phyloP scores from a whole-genome alignment of 1,139 yeast genomes.

The Candida sp. region DNA sequence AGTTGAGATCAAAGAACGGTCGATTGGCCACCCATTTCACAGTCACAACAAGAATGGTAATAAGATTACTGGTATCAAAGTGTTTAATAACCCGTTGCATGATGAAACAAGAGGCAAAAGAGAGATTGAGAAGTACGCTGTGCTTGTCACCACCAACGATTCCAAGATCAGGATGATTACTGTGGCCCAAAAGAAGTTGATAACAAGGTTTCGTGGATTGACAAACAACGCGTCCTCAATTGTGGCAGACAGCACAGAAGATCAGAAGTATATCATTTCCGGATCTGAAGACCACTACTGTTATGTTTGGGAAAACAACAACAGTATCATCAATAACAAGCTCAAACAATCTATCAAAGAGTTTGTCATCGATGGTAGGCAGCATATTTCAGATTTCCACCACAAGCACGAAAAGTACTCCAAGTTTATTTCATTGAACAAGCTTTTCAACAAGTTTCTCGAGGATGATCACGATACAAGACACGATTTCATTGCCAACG shows the following conservation, averaged over 20 bases:
- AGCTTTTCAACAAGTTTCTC: slow-evolving; percentile 32
- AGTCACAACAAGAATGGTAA: slow-evolving; percentile 29
- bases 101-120: slow-evolving; percentile 12
- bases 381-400: slow-evolving; percentile 35
- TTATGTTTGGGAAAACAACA: slow-evolving; percentile 68
- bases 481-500: slow-evolving; percentile 41
- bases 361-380: slow-evolving; percentile 37
- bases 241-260: slow-evolving; percentile 66
- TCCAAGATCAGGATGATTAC: slow-evolving; percentile 75
- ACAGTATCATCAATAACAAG: slow-evolving; percentile 43
- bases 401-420: slow-evolving; percentile 35
- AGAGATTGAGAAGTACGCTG: slow-evolving; percentile 30
- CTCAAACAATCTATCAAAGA: slow-evolving; percentile 39
- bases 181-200: slow-evolving; percentile 56
- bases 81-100: slow-evolving; percentile 26
- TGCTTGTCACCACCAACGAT: slow-evolving; percentile 77
- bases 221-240: slow-evolving; percentile 75
- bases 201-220: slow-evolving; percentile 75
- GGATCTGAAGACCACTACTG: slow-evolving; percentile 77
- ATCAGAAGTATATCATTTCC: slow-evolving; percentile 51
- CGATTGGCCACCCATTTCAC: slow-evolving; percentile 29
- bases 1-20: slow-evolving; percentile 51
- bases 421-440: slow-evolving; percentile 35
- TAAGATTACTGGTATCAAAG: slow-evolving; percentile 45
- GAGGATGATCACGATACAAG: slow-evolving; percentile 25